phyloP scores from a whole-genome alignment of 495 filamentous ascomycete species.

The Amorphotheca resinae region DNA sequence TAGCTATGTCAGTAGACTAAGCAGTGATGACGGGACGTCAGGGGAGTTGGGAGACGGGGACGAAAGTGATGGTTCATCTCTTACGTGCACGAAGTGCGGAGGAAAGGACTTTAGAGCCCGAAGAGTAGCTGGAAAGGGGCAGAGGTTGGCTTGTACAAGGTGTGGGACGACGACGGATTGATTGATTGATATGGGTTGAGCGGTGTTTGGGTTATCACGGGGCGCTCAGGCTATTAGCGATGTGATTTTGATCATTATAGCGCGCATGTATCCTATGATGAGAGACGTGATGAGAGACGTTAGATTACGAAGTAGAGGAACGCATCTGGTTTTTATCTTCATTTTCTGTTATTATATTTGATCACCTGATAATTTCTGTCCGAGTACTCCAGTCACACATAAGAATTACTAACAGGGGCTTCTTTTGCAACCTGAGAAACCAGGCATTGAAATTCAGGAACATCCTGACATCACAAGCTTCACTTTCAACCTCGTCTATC shows the following conservation, averaged over 20 bases:
- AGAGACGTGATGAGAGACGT: too few relatives aligned
- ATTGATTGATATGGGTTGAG: background rate
- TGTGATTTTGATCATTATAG: too few relatives aligned
- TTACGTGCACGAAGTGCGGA: conserved; percentile 17
- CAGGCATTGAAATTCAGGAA: too few relatives aligned
- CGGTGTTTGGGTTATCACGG: background rate
- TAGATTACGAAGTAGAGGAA: too few relatives aligned
- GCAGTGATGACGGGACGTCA: conserved; percentile 10
- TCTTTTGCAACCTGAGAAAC: too few relatives aligned
- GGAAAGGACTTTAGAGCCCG: conserved; percentile 19
- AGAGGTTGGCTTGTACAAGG: conserved; percentile 18
- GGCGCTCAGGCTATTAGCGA: background rate
- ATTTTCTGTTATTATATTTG: too few relatives aligned
- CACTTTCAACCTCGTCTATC: background rate
- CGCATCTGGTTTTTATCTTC: too few relatives aligned
- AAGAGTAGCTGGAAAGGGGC: conserved; percentile 14
- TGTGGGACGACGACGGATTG: conserved; percentile 15
- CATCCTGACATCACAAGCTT: conserved; percentile 3
- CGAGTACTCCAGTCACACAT: too few relatives aligned
- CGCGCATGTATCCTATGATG: too few relatives aligned
- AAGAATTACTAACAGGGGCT: too few relatives aligned
- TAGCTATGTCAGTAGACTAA: conserved; percentile 15
- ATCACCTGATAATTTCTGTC: too few relatives aligned
- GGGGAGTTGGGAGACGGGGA: conserved; percentile 6
- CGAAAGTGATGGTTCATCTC: conserved; percentile 16